Base-by-base conservation (phyloP, 176 grass and related monocot genomes). In the Metroxylon sagu region DNA sequence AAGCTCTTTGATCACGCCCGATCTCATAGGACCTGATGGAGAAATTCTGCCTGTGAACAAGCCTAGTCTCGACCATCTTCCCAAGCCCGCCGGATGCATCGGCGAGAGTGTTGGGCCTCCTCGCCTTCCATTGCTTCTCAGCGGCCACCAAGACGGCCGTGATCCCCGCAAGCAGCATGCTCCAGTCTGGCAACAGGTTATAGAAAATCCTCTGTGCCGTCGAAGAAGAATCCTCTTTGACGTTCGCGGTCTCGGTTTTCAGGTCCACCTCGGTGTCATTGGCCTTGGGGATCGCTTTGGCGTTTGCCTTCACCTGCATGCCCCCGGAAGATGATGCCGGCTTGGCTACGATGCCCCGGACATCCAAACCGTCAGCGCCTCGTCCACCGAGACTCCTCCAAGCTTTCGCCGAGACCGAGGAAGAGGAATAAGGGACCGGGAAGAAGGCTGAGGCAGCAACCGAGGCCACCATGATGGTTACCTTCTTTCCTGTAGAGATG, bases 121-220 rank as follows among this genome's bases (percentile, higher is more conserved):
- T 99, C 30, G 76, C 73, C 76, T 88, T 99, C 81, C 75, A 93
- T 71, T 93, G 94, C 64, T 77, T 85, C 73, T 99, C 88, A 1
- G 94, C 94, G 0, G 94, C 94, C 50, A 92, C 60, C 75, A 99
- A 85, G 80, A 99, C 85, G 50, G 94, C 77, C 5, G 85, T 99
- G 68, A 99, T 81, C 21, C 85, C 88, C 12, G 94, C 88, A 2
- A 93, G 76, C 48, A 91, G 80, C 76, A 99, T 80, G 79, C 94
- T 99, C 94, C 84, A 88, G 74, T 99, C 94, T 0, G 94, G 94
- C 1, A 98, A 78, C 70, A 93, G 94, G 62, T 98, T 93, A 56
- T 89, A 98, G 72, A 85, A 89, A 25, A 85, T 98, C 74, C 30
- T 87, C 3, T 81, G 81, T 18, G 50, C 67, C 17, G 28, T 56